Percentiles rank a stretch among this genome's conserved stretches.
Conservation (phyloP, 2,329 filamentous ascomycete genomes). For the Spiromastix sp. region DNA sequence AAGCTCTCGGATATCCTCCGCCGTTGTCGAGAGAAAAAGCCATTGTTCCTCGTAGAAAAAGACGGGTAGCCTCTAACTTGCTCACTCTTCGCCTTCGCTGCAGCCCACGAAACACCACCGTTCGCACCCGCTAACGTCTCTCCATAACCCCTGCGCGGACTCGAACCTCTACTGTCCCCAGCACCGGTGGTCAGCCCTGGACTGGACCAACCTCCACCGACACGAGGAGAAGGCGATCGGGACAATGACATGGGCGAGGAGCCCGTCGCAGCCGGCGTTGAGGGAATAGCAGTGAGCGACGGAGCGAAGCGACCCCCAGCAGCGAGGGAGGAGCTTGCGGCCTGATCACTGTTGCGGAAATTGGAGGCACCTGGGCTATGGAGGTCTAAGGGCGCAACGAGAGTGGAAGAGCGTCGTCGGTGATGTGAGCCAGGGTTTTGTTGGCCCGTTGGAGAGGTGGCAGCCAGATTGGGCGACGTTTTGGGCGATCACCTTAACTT, state of each 20-base stretch:
- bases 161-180: slow-evolving; percentile 46
- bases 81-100: slow-evolving; percentile 65
- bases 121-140: slow-evolving; percentile 37
- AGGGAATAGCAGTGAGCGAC: slow-evolving; percentile 45
- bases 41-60: slow-evolving; percentile 70
- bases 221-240: slow-evolving; percentile 75
- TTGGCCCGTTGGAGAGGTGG: background rate
- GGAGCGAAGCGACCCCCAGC: slow-evolving; percentile 18
- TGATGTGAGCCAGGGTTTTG: slow-evolving; percentile 21
- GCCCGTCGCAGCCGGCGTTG: slow-evolving; percentile 48
- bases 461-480: slow-evolving; percentile 3
- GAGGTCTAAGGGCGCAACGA: slow-evolving; percentile 35
- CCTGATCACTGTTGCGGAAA: slow-evolving; percentile 16
- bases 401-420: slow-evolving; percentile 33
- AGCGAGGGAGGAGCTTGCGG: slow-evolving; percentile 17
- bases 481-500: too few relatives aligned
- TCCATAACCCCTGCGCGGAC: slow-evolving; percentile 45
- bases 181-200: slow-evolving; percentile 66
- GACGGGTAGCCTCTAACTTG: slow-evolving; percentile 65
- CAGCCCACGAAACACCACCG: slow-evolving; percentile 62
- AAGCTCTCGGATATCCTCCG: slow-evolving; percentile 69
- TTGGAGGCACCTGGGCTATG: slow-evolving; percentile 24
- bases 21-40: slow-evolving; percentile 80
- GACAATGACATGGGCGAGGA: slow-evolving; percentile 64
- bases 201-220: slow-evolving; percentile 80